Evolutionary conservation across 768 basidiomycete species (phyloP).

Genomic region (Solioccasus polychromus): DNA sequence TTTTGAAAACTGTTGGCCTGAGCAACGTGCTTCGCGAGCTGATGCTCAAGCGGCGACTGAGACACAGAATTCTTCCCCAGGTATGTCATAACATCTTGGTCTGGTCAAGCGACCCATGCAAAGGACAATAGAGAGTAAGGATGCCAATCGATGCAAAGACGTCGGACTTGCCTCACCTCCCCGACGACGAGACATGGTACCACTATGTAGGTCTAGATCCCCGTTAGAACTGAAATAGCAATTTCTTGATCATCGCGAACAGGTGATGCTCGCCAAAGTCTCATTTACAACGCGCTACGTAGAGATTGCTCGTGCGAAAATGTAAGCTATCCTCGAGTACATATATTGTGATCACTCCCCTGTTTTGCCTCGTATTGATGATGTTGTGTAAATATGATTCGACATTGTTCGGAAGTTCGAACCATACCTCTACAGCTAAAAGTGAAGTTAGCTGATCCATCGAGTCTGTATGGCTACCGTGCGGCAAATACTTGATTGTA

Average conservation of each 20-base stretch:
- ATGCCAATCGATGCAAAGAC: slow-evolving; percentile 30
- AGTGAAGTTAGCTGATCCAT: too few relatives aligned
- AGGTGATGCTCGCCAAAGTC: slow-evolving; percentile 16
- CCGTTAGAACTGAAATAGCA: not conserved
- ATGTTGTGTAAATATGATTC: too few relatives aligned
- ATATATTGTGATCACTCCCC: too few relatives aligned
- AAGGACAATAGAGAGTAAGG: slow-evolving; percentile 16
- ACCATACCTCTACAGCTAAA: too few relatives aligned
- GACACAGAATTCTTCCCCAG: slow-evolving; percentile 38
- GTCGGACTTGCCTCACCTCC: slow-evolving; percentile 33
- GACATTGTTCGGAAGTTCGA: too few relatives aligned
- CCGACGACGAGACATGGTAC: slow-evolving; percentile 37
- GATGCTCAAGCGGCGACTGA: slow-evolving; percentile 24
- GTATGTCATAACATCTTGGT: too few relatives aligned
- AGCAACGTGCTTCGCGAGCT: slow-evolving; percentile 15
- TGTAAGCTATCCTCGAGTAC: not conserved
- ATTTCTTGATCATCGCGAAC: not conserved
- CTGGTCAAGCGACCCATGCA: too few relatives aligned
- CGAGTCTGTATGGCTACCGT: too few relatives aligned
- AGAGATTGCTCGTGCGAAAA: slow-evolving; percentile 13
- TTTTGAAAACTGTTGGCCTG: slow-evolving; percentile 27
- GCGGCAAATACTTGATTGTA: too few relatives aligned
- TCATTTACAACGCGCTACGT: slow-evolving; percentile 20
- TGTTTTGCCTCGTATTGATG: too few relatives aligned
- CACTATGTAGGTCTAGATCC: slow-evolving; percentile 22